Conservation (phyloP, 352 stramenopile species). For the Aphanomyces invadans region DNA sequence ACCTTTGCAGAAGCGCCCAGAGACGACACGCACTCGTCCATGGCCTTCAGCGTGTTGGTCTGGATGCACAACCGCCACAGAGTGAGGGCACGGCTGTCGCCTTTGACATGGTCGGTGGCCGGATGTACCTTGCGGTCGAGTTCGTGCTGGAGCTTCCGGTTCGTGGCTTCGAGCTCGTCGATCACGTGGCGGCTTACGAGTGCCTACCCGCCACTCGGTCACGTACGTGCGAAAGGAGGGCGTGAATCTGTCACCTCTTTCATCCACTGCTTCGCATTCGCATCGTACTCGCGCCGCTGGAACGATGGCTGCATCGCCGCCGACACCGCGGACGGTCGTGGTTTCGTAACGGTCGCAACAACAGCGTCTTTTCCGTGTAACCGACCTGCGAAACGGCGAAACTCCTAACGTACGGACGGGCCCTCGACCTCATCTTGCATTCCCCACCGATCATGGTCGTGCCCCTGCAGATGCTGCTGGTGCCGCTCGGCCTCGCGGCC, state of each 20-base stretch:
- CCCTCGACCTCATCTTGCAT: background rate
- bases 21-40: constrained; percentile 19
- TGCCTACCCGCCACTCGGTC: background rate
- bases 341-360: background rate
- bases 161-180: constrained; percentile 6
- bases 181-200: constrained; percentile 18
- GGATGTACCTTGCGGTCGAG: constrained; percentile 11
- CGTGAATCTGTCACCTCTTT: constrained; percentile 17
- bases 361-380: no score
- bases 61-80: background rate
- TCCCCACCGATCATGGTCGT: background rate
- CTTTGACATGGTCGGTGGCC: background rate
- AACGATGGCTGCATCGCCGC: background rate
- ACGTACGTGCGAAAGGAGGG: background rate
- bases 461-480: background rate
- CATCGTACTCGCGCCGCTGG: constrained; percentile 6
- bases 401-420: background rate
- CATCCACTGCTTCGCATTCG: constrained; percentile 22
- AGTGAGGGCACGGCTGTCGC: background rate
- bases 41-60: constrained; percentile 7
- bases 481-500: background rate
- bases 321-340: background rate
- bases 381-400: background rate
- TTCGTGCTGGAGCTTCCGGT: constrained; percentile 16
- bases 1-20: constrained; percentile 12